Evolutionary conservation across 768 basidiomycete species (phyloP).

Genomic region (Psilocybe subaeruginosa): DNA sequence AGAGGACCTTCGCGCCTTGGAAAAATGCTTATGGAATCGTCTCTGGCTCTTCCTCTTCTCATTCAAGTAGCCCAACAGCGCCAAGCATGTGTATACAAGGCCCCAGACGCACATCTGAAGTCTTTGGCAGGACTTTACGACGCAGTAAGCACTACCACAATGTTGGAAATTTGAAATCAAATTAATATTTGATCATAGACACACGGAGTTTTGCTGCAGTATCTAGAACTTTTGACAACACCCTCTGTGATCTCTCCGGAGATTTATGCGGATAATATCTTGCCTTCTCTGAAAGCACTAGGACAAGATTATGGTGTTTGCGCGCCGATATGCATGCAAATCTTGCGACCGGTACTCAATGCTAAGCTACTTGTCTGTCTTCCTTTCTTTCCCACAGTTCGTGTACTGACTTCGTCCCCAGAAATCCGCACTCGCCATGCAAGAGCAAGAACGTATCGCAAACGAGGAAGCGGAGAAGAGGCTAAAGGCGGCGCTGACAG

Average conservation of each 20-base stretch:
- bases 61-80: constrained; percentile 92
- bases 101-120: constrained; percentile 79
- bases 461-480: constrained; percentile 81
- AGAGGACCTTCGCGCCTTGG: constrained; percentile 74
- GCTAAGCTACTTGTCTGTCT: constrained; percentile 59
- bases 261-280: constrained; percentile 73
- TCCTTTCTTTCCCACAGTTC: constrained; percentile 8
- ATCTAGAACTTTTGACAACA: constrained; percentile 83
- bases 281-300: constrained; percentile 78
- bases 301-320: constrained; percentile 79
- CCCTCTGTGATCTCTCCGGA: constrained; percentile 66
- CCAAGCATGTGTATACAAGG: constrained; percentile 79
- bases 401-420: constrained; percentile 27
- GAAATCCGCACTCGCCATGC: constrained; percentile 63
- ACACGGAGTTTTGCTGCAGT: constrained; percentile 91
- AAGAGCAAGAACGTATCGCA: constrained; percentile 70
- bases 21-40: constrained; percentile 65
- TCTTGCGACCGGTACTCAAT: constrained; percentile 83
- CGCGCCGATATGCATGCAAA: constrained; percentile 91
- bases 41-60: constrained; percentile 84
- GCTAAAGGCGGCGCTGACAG: constrained; percentile 77
- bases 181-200: constrained; percentile 51
- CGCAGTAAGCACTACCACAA: constrained; percentile 55
- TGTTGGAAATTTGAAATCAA: not conserved
- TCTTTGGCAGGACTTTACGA: constrained; percentile 88